These are phyloP conservation scores for Aspergillus ibericus DNA, from an alignment of 2,329 filamentous ascomycete species.

Conservation along the genomic window DNA sequence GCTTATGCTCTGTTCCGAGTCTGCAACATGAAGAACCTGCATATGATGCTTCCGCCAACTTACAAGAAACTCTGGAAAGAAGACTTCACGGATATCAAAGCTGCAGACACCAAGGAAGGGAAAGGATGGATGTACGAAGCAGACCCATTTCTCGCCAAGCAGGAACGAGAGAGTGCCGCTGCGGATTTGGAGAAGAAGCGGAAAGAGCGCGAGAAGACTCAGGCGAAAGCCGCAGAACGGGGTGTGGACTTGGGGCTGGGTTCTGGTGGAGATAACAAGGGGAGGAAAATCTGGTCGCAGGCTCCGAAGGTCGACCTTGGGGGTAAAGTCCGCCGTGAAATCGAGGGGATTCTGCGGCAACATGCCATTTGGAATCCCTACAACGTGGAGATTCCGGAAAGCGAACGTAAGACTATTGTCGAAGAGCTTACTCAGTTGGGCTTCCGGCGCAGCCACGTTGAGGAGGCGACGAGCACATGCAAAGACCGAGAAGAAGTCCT, in stretches of 20 bases:
- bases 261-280: slow-evolving; percentile 37
- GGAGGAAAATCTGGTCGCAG: slow-evolving; percentile 74
- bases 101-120: slow-evolving; percentile 72
- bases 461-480: slow-evolving; percentile 83
- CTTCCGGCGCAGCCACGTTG: slow-evolving; percentile 84
- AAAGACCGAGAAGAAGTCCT: slow-evolving; percentile 90
- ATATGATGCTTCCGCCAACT: slow-evolving; percentile 88
- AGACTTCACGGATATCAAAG: slow-evolving; percentile 79
- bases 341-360: slow-evolving; percentile 76
- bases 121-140: slow-evolving; percentile 90
- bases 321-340: slow-evolving; percentile 70
- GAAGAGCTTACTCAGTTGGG: slow-evolving; percentile 74
- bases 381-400: slow-evolving; percentile 62
- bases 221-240: slow-evolving; percentile 65
- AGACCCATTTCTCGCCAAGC: slow-evolving; percentile 81
- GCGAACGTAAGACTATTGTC: slow-evolving; percentile 61
- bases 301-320: slow-evolving; percentile 94
- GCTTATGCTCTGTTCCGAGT: slow-evolving; percentile 89
- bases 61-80: slow-evolving; percentile 89
- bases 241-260: slow-evolving; percentile 56
- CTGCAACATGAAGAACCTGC: slow-evolving; percentile 92
- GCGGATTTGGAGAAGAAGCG: slow-evolving; percentile 75
- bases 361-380: slow-evolving; percentile 87
- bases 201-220: slow-evolving; percentile 64
- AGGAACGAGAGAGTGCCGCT: slow-evolving; percentile 77